These are phyloP conservation scores for Phytopythium sindhum DNA, from an alignment of 352 stramenopile genomes.

Conservation along the genomic window DNA sequence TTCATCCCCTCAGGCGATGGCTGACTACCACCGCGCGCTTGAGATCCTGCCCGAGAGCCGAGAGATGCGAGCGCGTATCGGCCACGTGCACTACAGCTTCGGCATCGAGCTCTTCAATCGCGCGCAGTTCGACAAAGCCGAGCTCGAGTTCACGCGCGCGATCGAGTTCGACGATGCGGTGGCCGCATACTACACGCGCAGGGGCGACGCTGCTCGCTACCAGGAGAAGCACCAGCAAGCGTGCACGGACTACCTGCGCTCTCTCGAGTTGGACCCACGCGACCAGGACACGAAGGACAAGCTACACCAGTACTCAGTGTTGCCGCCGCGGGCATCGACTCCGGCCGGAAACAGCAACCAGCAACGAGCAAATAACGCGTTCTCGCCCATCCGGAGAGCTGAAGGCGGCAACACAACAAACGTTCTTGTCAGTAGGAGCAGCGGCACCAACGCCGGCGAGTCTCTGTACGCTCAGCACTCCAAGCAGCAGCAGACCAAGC, in stretches of 20 bases:
- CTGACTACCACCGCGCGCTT: constrained; percentile 73
- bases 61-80: constrained; percentile 57
- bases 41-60: constrained; percentile 49
- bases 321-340: background rate
- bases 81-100: constrained; percentile 80
- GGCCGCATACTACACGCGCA: constrained; percentile 60
- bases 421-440: background rate
- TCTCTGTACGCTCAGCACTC: background rate
- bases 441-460: background rate
- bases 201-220: constrained; percentile 70
- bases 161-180: constrained; percentile 56
- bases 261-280: constrained; percentile 47
- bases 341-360: constrained; percentile 12
- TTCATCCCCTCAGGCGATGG: constrained; percentile 41
- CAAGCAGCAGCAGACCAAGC: constrained; percentile 15
- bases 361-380: background rate
- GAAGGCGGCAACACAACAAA: background rate
- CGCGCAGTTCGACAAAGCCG: constrained; percentile 65
- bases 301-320: constrained; percentile 51
- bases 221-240: constrained; percentile 63
- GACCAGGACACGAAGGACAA: constrained; percentile 68
- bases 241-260: constrained; percentile 45
- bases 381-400: background rate
- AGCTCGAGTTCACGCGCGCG: constrained; percentile 63
- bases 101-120: constrained; percentile 77